Evolutionary conservation across 1,139 yeast species (phyloP).

Genomic region (Candida mesenterica): DNA sequence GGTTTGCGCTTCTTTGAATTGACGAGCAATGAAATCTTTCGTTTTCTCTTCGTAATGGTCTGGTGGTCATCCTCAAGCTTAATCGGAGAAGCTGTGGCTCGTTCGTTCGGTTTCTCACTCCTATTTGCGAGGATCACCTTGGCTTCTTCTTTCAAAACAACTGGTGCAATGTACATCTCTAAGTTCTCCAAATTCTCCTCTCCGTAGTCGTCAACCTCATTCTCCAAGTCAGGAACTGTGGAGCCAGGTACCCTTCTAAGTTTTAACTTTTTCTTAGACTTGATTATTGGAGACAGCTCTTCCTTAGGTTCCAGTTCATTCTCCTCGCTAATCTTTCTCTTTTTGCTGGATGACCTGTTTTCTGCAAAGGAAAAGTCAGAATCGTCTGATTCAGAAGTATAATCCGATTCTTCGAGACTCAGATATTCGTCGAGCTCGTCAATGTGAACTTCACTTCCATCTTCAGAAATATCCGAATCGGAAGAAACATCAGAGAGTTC

Average conservation of each 20-base stretch:
- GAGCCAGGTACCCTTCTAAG: constrained; percentile 8
- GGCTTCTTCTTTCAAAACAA: too few relatives aligned
- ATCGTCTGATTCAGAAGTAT: too few relatives aligned
- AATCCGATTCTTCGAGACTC: too few relatives aligned
- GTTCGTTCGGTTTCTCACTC: too few relatives aligned
- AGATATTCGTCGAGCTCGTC: too few relatives aligned
- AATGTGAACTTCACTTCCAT: too few relatives aligned
- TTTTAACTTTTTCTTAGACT: constrained; percentile 15
- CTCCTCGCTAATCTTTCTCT: constrained; percentile 6
- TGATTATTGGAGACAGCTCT: background rate
- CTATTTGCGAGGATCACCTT: too few relatives aligned
- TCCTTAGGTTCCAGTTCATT: constrained; percentile 4
- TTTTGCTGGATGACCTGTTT: background rate
- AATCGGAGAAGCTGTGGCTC: constrained; percentile 10
- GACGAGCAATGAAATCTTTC: constrained; percentile 4
- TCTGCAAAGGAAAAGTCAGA: background rate
- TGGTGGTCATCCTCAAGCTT: constrained; percentile 11
- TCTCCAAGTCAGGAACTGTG: constrained; percentile 15
- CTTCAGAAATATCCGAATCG: too few relatives aligned
- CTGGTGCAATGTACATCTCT: constrained; percentile 19
- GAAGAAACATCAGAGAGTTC: too few relatives aligned
- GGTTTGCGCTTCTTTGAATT: constrained; percentile 8
- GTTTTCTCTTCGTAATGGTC: constrained; percentile 1
- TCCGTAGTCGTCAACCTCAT: constrained; percentile 37
- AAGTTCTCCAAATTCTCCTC: constrained; percentile 30